Conservation (phyloP, 148 eudicot species). For the Diospyros lotus region DNA sequence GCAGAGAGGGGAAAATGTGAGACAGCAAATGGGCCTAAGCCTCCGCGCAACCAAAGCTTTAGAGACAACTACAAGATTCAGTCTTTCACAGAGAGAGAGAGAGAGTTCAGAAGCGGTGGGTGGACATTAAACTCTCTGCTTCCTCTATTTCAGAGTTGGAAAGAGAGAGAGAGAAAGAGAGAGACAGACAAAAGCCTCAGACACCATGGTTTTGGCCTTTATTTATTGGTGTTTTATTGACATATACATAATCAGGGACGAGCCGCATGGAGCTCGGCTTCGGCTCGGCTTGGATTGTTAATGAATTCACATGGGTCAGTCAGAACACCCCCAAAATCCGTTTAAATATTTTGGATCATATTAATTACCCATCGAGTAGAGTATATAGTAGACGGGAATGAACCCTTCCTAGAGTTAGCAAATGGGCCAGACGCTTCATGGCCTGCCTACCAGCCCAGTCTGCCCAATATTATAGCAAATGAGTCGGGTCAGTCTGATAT, state of each 20-base stretch:
- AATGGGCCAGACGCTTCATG: slow-evolving; percentile 2
- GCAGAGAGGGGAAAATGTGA: slow-evolving; percentile 10
- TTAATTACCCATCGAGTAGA: too few species aligned
- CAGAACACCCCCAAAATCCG: too few species aligned
- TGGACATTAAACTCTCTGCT: slow-evolving; percentile 50
- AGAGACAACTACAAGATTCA: slow-evolving; percentile 8
- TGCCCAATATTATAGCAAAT: too few species aligned
- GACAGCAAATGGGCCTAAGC: slow-evolving; percentile 15
- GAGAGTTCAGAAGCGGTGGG: slow-evolving; percentile 42
- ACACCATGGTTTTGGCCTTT: slow-evolving; percentile 17
- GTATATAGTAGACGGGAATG: background rate
- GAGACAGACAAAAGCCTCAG: slow-evolving; percentile 16
- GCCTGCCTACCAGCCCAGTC: too few species aligned
- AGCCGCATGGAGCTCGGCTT: background rate
- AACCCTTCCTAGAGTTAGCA: background rate
- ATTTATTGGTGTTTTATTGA: slow-evolving; percentile 15
- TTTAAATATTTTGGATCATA: too few species aligned
- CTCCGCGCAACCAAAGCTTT: slow-evolving; percentile 12
- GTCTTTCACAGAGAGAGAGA: slow-evolving; percentile 17
- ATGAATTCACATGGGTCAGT: too few species aligned
- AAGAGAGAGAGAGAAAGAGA: slow-evolving; percentile 32
- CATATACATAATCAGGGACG: too few species aligned
- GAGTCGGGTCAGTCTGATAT: too few species aligned
- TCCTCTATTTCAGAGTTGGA: slow-evolving; percentile 65
- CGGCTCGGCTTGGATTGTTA: slow-evolving; percentile 24